Conservation (phyloP, 2,329 filamentous ascomycete species). For the Geoglossum cookeanum region DNA sequence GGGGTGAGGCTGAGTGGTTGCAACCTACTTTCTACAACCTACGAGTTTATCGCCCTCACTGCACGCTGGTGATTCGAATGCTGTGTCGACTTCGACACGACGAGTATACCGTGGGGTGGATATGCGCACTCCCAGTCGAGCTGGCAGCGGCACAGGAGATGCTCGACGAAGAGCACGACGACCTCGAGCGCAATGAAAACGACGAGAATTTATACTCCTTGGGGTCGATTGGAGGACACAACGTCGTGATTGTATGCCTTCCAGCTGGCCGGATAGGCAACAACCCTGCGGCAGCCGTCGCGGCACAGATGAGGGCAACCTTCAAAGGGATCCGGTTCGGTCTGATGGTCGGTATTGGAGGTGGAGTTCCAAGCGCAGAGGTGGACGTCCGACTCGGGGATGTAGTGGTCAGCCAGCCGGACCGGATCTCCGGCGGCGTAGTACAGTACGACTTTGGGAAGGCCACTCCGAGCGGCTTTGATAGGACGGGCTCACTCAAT, state of each 20-base stretch:
- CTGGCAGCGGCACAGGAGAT: conserved; percentile 7
- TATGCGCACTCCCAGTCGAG: conserved; percentile 10
- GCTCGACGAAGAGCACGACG: conserved; percentile 5
- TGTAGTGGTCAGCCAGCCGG: conserved; percentile 3
- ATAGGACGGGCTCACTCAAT: conserved; percentile 6
- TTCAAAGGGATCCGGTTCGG: conserved; percentile 5
- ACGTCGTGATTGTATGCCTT: conserved; percentile 10
- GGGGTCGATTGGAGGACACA: conserved; percentile 7
- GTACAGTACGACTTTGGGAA: neutral
- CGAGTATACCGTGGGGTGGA: conserved; percentile 6
- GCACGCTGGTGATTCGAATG: too few relatives aligned
- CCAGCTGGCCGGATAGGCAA: conserved; percentile 7
- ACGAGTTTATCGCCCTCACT: too few relatives aligned
- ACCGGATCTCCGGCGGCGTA: neutral
- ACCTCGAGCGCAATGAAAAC: conserved; percentile 1
- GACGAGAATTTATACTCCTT: conserved; percentile 8
- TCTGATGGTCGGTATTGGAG: conserved; percentile 11
- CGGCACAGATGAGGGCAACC: conserved; percentile 7
- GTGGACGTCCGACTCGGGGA: neutral
- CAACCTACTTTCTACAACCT: too few relatives aligned
- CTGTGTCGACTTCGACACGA: neutral
- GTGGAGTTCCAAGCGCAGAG: conserved; percentile 9
- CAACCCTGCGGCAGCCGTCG: conserved; percentile 7
- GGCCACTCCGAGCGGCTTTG: neutral
- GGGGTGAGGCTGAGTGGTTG: too few relatives aligned